Evolutionary conservation across 305 asterid genomes (phyloP).

Genomic region (Fraxinus dipetala): DNA sequence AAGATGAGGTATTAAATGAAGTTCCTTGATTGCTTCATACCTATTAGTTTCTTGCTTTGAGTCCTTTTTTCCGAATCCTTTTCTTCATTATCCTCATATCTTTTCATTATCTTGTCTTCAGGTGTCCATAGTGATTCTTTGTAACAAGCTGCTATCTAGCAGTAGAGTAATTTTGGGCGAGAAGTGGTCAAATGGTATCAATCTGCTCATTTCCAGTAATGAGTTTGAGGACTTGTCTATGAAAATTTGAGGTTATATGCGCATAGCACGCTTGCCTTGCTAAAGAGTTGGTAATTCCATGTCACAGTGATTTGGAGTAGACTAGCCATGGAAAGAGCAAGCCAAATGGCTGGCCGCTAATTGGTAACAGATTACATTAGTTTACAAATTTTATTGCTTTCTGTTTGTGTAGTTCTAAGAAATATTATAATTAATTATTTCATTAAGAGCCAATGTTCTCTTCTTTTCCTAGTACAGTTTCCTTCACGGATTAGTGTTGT

Average conservation of each 20-base stretch:
- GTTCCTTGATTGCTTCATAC: neutral
- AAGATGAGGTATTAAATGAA: neutral
- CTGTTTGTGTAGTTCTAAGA: conserved; percentile 33
- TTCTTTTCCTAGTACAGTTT: conserved; percentile 33
- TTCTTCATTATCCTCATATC: conserved; percentile 1
- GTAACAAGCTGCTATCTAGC: conserved; percentile 38
- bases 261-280: conserved; percentile 31
- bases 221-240: conserved; percentile 16
- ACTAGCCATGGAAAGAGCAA: conserved; percentile 21
- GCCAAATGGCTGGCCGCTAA: conserved; percentile 30
- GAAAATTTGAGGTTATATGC: conserved; percentile 33
- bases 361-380: conserved; percentile 34
- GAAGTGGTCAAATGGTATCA: conserved; percentile 24
- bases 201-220: conserved; percentile 21
- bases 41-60: neutral
- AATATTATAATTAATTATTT: conserved; percentile 32
- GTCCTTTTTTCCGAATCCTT: neutral
- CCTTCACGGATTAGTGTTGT: conserved; percentile 26
- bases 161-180: conserved; percentile 28
- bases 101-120: conserved; percentile 27
- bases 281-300: conserved; percentile 21
- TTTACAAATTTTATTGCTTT: conserved; percentile 30
- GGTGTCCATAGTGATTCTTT: conserved; percentile 37
- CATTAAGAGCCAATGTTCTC: conserved; percentile 30
- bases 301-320: conserved; percentile 23